Base-by-base conservation (phyloP, 2,329 filamentous ascomycete genomes). In the Scedosporium boydii region DNA sequence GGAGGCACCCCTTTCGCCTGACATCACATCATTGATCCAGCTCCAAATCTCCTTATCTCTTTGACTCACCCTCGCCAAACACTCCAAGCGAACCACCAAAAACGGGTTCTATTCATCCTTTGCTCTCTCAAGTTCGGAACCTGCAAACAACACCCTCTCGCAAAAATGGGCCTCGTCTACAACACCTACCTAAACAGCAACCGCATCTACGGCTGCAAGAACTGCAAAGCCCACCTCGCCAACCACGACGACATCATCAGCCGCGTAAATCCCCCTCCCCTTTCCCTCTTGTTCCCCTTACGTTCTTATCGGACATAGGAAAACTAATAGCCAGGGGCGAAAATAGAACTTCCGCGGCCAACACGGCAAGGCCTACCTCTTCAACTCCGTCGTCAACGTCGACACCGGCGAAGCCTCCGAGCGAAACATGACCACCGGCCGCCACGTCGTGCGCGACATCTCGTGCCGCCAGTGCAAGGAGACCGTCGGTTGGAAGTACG, bases 401-500 rank as follows among this genome's bases (percentile, higher is more conserved):
- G 88, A 87, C 67, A 81, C 87, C 56, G 88, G 89, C 68, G 90
- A 96, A 65, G 85, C 93, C n/a, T 88, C 84, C 72, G 95, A 99
- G 78, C 91, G 95, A 67, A 96, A 89, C 78, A 99, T 99, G 95
- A 99, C 95, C 14, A 99, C 95, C 0, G 95, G 95, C 61, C 86
- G 90, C 62, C 95, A 99, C 76, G 83, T 98, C 63, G 95, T 99
- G 58, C 88, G 95, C 63, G 95, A 99, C 74, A 97, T 99, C 70
- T 81, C 81, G 63, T 99, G 95, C 79, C 84, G 89, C 63, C 90
- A 96, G 75, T 99, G 95, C 83, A 89, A 89, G 72, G 89, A 93
- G 74, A 89, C 88, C 34, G 95, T 99, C 61, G 95, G 95, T 42
- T 99, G 95, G 95, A 98, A 96, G 75, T 99, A 99, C 74, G 95